Base-by-base conservation (phyloP, 768 basidiomycete species). In the Kondoa subrosea region DNA sequence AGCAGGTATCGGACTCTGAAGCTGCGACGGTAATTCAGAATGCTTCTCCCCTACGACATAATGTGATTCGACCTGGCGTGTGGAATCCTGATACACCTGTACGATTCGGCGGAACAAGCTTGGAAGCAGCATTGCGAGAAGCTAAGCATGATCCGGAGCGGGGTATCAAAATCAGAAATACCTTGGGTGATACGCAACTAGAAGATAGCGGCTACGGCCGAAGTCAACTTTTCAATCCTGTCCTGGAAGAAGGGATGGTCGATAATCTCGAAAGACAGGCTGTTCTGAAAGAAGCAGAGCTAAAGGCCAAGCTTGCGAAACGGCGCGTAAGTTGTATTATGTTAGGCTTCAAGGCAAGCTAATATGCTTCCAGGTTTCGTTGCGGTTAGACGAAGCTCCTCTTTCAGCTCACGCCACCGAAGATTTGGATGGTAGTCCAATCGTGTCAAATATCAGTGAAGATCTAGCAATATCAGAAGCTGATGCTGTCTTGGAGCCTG, bases 121-220 rank as follows among this genome's bases (percentile, higher is more conserved):
- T 63, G 4, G 61, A 63, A 32, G 61, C 61, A 21, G 33, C 61
- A 27, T 17, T 63, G 26, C 16, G 61, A 32, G 61, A 63, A 32
- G 61, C 26, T 3, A 15, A 31, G 61, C 30, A 30, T 32, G 61
- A 63, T 32, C 61, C 61, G 12, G 61, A 3, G 29, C 30, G 61
- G n/a, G 8, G 61, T 8, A 32, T 3, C 15, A 27, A 63, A 27
- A 12, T 32, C 14, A 59, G 58, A 21, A 8, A 21, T 50, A 50
- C 12, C 21, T 50, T 50, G 40, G 40, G 40, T 50, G 12, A 21
- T 12, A 27, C 14, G 4, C 25, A 14, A 27, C 4, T 59, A 4
- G 58, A 25, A 27, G 30, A 25, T 27, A 59, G 25, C 58, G 58
- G 58, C 8, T 25, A 59, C 25, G 29, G 4, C 8, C 58, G 25